These are phyloP conservation scores for Pichia sp. DNA, from an alignment of 1,139 yeast genomes.

Conservation along the genomic window DNA sequence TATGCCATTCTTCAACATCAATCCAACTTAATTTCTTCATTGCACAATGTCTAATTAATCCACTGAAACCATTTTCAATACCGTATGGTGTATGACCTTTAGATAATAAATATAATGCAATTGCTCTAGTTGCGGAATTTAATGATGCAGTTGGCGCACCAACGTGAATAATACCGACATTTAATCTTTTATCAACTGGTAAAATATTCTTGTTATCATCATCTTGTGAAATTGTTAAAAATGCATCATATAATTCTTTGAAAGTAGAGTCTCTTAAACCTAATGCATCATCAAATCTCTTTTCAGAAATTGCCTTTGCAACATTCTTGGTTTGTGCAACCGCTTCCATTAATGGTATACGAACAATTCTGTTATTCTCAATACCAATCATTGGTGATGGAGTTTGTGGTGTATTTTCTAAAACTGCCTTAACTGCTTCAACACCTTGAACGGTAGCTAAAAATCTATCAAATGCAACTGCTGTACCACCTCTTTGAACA, in stretches of 20 bases:
- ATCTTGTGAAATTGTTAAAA: conserved; percentile 62
- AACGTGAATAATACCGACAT: conserved; percentile 77
- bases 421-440: conserved; percentile 90
- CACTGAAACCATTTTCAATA: conserved; percentile 88
- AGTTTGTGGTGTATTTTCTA: conserved; percentile 80
- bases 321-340: conserved; percentile 80
- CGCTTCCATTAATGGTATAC: conserved; percentile 82
- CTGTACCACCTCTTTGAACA: conserved; percentile 97
- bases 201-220: conserved; percentile 47
- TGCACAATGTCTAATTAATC: conserved; percentile 74
- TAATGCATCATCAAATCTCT: conserved; percentile 84
- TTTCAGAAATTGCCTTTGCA: conserved; percentile 72
- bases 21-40: conserved; percentile 74
- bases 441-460: conserved; percentile 95
- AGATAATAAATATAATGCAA: conserved; percentile 84
- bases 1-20: conserved; percentile 85
- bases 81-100: conserved; percentile 86
- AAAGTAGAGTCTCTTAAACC: conserved; percentile 80
- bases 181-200: conserved; percentile 46
- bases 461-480: conserved; percentile 87
- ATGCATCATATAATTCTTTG: conserved; percentile 68
- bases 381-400: conserved; percentile 96
- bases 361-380: conserved; percentile 75
- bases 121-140: conserved; percentile 88
- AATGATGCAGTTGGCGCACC: conserved; percentile 98